Percentiles rank a stretch among this genome's conserved stretches.
phyloP scores from a whole-genome alignment of 108 stramenopile genomes.

The Cyclotella baltica region DNA sequence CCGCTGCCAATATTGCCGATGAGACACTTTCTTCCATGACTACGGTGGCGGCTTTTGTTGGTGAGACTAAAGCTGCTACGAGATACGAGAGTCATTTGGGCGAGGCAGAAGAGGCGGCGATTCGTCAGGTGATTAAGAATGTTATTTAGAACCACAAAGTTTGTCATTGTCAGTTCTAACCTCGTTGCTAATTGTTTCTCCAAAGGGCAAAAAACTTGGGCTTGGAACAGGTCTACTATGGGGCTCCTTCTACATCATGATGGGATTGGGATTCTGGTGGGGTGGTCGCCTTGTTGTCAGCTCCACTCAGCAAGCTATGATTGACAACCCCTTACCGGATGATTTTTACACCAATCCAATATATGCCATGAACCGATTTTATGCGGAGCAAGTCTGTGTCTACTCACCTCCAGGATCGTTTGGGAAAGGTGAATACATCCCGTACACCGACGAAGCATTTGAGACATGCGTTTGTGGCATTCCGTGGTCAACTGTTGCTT shows the following conservation, averaged over 20 bases:
- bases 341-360: constrained; percentile 35
- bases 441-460: constrained; percentile 29
- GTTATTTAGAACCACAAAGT: not conserved
- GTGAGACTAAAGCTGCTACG: constrained; percentile 33
- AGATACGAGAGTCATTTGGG: constrained; percentile 41
- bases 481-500: constrained; percentile 20
- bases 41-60: constrained; percentile 33
- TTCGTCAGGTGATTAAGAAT: constrained; percentile 22
- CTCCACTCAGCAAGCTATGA: constrained; percentile 31
- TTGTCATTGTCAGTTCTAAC: not conserved
- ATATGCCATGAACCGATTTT: constrained; percentile 12
- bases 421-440: constrained; percentile 3
- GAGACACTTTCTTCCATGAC: constrained; percentile 47
- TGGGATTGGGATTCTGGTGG: constrained; percentile 47
- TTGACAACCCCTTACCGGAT: constrained; percentile 35
- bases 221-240: constrained; percentile 37
- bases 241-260: constrained; percentile 45
- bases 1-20: constrained; percentile 46
- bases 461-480: constrained; percentile 37
- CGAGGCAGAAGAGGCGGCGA: constrained; percentile 39
- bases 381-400: constrained; percentile 11
- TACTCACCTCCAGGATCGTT: constrained; percentile 27
- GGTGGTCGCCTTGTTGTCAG: constrained; percentile 31
- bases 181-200: not conserved
- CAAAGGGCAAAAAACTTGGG: constrained; percentile 40